A percentile compares a stretch with the other conserved stretches of the same genome.
phyloP scores from a whole-genome alignment of 2,329 filamentous ascomycete species.

The Trichoderma endophyticum region DNA sequence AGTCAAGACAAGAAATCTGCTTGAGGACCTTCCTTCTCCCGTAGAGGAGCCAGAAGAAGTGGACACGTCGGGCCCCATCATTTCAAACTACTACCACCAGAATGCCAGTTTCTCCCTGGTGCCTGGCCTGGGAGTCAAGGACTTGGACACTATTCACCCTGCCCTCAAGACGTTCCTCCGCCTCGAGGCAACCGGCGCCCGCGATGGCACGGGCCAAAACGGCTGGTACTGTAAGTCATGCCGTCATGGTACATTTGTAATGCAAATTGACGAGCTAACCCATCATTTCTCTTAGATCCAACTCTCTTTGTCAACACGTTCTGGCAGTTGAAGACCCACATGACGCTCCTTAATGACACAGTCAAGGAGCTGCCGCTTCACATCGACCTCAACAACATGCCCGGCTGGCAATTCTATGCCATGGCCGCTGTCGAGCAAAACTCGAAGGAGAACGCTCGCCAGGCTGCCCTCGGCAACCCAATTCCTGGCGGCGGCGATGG shows the following conservation, averaged over 20 bases:
- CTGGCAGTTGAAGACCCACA: conserved; percentile 90
- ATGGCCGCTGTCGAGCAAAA: conserved; percentile 83
- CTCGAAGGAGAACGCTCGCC: conserved; percentile 75
- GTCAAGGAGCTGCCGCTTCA: conserved; percentile 78
- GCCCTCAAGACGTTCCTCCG: conserved; percentile 74
- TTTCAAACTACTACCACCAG: conserved; percentile 88
- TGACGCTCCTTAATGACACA: conserved; percentile 88
- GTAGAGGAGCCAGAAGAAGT: conserved; percentile 47
- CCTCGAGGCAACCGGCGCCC: conserved; percentile 74
- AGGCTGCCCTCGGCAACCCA: conserved; percentile 70
- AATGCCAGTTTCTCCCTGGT: conserved; percentile 90
- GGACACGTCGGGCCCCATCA: conserved; percentile 61
- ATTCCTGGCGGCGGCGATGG: conserved; percentile 81
- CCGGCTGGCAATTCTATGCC: conserved; percentile 85
- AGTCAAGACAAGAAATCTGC: conserved; percentile 80
- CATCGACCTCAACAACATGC: conserved; percentile 77
- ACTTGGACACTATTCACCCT: conserved; percentile 65
- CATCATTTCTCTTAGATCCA: conserved; percentile 50
- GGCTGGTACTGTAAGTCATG: conserved; percentile 72
- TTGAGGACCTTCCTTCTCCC: conserved; percentile 50
- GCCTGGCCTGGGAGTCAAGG: conserved; percentile 70
- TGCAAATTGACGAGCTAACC: not conserved
- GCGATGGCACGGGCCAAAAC: conserved; percentile 81
- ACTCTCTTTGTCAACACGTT: conserved; percentile 93
- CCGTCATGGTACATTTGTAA: not conserved